Base-by-base conservation (phyloP, 768 basidiomycete genomes). In the Cubamyces lactineus region DNA sequence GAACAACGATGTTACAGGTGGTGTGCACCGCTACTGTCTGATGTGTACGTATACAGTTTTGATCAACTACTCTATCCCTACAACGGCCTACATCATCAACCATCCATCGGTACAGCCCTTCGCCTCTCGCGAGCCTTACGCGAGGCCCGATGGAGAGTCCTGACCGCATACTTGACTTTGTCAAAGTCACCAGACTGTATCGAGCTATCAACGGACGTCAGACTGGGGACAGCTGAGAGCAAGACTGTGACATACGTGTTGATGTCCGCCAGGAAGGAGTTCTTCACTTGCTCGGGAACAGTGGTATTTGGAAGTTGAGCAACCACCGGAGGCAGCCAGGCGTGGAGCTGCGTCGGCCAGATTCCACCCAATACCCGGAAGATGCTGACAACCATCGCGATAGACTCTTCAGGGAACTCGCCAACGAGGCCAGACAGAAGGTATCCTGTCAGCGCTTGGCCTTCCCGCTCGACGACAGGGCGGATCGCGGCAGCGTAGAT, bases 331-430 rank as follows among this genome's bases (percentile, higher is more conserved):
- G 88, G 86, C 16, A 95, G 72, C 91, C 93, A 96, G 21, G 79
- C 73, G 39, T 89, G 76, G 47, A 96, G 72, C 70, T 89, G 86
- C 7, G 78, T 70, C 2, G 89, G 80, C 86, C 91, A 93, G n/a
- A 85, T 70, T 40, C 78, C 75, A 26, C 87, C 80, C 53, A 94
- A 73, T 13, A 83, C 80, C 16, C 92, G 84, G 73, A 96, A 84
- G 63, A 98, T 87, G 2, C 88, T 85, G 57, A 93, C 85, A 47
- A 96, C 87, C 39, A 78, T 72, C 9, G 89, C 81, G 6, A 86
- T 79, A 3, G 87, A 83, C 61, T 98, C 96, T 71, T 94, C 94
- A 3, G 93, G 92, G 72, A 96, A 98, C 63, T 91, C 88, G 21
- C 89, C 87, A 4, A 92, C 86, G 26, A 98, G 79, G 3, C 97